Percentiles rank a stretch among this genome's conserved stretches.
phyloP scores from a whole-genome alignment of 495 filamentous ascomycete species.

The Penicillium simplicissimum region DNA sequence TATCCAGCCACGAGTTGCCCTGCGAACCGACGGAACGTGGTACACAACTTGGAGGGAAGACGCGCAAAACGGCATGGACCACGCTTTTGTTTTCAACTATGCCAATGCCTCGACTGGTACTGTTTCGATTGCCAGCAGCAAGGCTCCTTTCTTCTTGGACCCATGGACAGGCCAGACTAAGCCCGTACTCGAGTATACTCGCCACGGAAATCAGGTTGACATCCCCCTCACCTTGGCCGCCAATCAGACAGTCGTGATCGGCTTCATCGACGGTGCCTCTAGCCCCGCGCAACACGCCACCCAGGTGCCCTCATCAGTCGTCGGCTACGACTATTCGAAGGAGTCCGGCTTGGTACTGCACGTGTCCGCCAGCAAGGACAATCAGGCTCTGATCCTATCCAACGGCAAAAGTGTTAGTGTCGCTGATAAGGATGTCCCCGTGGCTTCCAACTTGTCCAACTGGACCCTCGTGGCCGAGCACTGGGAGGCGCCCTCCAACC shows the following conservation, averaged over 20 bases:
- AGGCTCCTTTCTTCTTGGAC: conserved; percentile 38
- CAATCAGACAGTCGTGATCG: conserved; percentile 39
- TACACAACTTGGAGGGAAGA: conserved; percentile 38
- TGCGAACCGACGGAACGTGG: conserved; percentile 33
- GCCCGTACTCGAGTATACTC: conserved; percentile 33
- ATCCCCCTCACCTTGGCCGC: conserved; percentile 35
- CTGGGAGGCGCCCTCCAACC: conserved; percentile 37
- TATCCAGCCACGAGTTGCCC: conserved; percentile 22
- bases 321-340: conserved; percentile 21
- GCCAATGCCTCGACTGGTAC: conserved; percentile 25
- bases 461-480: conserved; percentile 46
- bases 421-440: conserved; percentile 5
- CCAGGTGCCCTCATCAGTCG: conserved; percentile 15
- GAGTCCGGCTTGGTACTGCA: conserved; percentile 19
- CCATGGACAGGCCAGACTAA: conserved; percentile 44
- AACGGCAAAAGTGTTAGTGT: conserved; percentile 27
- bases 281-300: conserved; percentile 7
- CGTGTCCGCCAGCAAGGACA: conserved; percentile 11
- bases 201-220: conserved; percentile 16
- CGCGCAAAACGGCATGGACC: conserved; percentile 21
- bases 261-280: conserved; percentile 23
- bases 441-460: conserved; percentile 30
- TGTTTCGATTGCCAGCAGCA: conserved; percentile 27
- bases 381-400: conserved; percentile 23
- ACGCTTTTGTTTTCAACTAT: conserved; percentile 45